Percentiles rank a stretch among this genome's conserved stretches.
Conservation (phyloP, 371 early-diverging fungal species). For the Apophysomyces trapeziformis region DNA sequence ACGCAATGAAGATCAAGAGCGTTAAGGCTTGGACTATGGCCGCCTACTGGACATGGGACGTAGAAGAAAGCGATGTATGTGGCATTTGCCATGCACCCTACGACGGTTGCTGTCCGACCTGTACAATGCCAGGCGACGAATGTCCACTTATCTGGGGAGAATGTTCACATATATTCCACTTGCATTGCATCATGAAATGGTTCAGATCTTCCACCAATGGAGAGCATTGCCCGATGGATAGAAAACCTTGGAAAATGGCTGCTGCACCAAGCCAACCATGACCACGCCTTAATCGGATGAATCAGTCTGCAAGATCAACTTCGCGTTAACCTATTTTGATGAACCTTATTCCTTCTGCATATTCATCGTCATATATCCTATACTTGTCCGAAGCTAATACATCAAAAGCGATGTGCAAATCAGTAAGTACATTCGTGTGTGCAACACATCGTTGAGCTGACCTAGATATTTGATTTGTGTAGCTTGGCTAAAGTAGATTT, state of each 20-base stretch:
- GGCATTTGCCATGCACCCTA: slow-evolving; percentile 84
- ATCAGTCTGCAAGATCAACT: no score
- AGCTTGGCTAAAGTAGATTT: no score
- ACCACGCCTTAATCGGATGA: not conserved
- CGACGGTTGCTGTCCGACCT: slow-evolving; percentile 83
- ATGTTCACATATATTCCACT: slow-evolving; percentile 88
- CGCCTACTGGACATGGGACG: slow-evolving; percentile 51
- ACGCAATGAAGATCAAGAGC: slow-evolving; percentile 39
- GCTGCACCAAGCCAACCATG: slow-evolving; percentile 14
- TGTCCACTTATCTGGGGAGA: slow-evolving; percentile 88
- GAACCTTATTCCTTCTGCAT: no score
- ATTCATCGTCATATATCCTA: no score
- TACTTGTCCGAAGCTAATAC: no score
- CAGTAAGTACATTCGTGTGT: no score
- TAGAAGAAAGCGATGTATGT: slow-evolving; percentile 62
- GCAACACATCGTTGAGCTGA: no score
- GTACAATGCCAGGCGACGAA: slow-evolving; percentile 87
- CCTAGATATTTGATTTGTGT: no score
- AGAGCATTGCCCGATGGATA: slow-evolving; percentile 86
- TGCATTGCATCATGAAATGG: slow-evolving; percentile 91
- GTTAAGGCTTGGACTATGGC: slow-evolving; percentile 44
- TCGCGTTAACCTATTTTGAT: no score
- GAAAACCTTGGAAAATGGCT: slow-evolving; percentile 72
- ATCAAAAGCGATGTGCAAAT: no score
- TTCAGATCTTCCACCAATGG: slow-evolving; percentile 66